Percentiles rank a stretch among this genome's conserved stretches.
Evolutionary conservation across 2,329 filamentous ascomycete genomes (phyloP).

Genomic region (Xylariaceae sp.): DNA sequence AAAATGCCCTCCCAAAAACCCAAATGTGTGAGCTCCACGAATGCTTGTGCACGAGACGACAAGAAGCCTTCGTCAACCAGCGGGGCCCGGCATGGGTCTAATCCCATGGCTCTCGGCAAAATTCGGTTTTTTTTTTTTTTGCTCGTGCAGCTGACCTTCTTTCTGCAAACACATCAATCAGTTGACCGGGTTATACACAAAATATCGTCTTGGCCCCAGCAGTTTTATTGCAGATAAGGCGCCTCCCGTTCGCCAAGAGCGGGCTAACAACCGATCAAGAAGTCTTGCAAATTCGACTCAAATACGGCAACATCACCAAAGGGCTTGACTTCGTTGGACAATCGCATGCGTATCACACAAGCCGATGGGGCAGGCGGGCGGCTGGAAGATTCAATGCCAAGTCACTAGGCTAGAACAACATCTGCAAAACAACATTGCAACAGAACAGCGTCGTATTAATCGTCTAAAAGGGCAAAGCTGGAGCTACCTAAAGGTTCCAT

Average conservation of each 20-base stretch:
- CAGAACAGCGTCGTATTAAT: no score
- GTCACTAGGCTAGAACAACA: neutral
- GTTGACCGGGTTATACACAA: neutral
- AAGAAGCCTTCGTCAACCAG: neutral
- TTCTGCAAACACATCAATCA: neutral
- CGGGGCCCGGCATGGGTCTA: neutral
- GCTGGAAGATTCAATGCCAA: neutral
- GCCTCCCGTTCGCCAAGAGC: neutral
- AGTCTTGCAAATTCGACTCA: constrained; percentile 8
- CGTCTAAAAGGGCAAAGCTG: no score
- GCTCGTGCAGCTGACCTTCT: neutral
- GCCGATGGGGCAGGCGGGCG: neutral
- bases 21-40: no score
- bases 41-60: neutral
- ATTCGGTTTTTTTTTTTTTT: neutral
- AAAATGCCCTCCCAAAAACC: no score
- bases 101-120: neutral
- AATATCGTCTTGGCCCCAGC: neutral
- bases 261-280: neutral
- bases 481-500: no score
- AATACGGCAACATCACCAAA: constrained; percentile 9
- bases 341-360: neutral
- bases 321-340: constrained; percentile 14
- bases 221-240: neutral
- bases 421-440: neutral